Conservation (phyloP, 1,284 basidiomycete species). For the Tilletia horrida region DNA sequence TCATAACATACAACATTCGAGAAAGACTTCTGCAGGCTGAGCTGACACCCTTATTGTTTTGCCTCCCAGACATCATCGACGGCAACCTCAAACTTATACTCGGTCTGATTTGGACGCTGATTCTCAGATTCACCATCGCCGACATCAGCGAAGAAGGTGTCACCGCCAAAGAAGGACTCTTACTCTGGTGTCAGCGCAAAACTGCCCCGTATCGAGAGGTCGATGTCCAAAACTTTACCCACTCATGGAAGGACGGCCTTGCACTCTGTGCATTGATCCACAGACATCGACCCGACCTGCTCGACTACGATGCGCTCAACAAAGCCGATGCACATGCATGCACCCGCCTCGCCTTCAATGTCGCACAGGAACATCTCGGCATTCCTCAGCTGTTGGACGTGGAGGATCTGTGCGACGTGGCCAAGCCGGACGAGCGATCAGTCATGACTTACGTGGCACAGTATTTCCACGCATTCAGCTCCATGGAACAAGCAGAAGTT, state of each 20-base stretch:
- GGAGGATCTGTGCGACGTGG: constrained; percentile 85
- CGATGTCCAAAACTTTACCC: constrained; percentile 85
- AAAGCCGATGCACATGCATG: constrained; percentile 61
- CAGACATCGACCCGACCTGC: constrained; percentile 87
- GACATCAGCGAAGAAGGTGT: constrained; percentile 97
- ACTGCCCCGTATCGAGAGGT: constrained; percentile 88
- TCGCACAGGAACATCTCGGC: constrained; percentile 30
- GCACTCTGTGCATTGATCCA: constrained; percentile 95
- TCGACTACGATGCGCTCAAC: constrained; percentile 75
- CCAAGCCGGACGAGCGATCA: constrained; percentile 85
- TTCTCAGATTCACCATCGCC: constrained; percentile 83
- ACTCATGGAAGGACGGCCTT: constrained; percentile 88
- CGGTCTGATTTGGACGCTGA: constrained; percentile 98
- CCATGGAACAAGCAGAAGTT: constrained; percentile 93
- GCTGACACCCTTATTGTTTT: background rate
- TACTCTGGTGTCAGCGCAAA: constrained; percentile 97
- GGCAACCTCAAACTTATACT: constrained; percentile 95
- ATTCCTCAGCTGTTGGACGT: constrained; percentile 87
- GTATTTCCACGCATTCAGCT: constrained; percentile 95
- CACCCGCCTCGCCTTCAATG: constrained; percentile 31
- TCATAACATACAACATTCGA: constrained; percentile 20
- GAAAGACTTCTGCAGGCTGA: background rate
- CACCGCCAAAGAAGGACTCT: constrained; percentile 85
- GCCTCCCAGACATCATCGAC: constrained; percentile 80
- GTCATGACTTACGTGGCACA: constrained; percentile 95